Conservation (phyloP, 177 flowering plant species). For the Vitis hybrid region DNA sequence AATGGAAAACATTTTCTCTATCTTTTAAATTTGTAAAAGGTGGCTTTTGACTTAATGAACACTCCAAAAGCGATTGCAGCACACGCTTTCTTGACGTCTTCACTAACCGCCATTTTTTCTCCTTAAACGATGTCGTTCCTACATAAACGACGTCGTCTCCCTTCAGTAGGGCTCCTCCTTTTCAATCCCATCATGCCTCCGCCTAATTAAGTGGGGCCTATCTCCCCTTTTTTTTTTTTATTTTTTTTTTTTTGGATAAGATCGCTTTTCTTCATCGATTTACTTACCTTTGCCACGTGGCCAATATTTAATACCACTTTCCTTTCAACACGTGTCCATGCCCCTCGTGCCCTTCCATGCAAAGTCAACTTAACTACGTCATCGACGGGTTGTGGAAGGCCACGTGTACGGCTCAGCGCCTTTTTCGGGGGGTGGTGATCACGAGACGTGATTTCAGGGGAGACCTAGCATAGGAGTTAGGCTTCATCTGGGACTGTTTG, state of each 20-base stretch:
- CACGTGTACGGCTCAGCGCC: slow-evolving; percentile 9
- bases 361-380: slow-evolving; percentile 16
- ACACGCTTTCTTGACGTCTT: not conserved
- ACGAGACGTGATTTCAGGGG: slow-evolving; percentile 1
- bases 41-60: no score
- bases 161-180: not conserved
- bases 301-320: not conserved
- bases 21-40: no score
- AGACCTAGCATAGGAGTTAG: not conserved
- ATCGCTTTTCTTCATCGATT: not conserved
- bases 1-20: not conserved
- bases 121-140: not conserved
- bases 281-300: slow-evolving; percentile 6
- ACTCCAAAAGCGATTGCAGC: not conserved
- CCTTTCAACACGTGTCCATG: slow-evolving; percentile 13
- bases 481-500: not conserved
- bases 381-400: not conserved
- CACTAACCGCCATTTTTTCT: no score
- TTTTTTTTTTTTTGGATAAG: slow-evolving; percentile 7
- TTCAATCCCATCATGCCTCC: not conserved
- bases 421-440: slow-evolving; percentile 1
- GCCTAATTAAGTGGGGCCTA: slow-evolving; percentile 8
- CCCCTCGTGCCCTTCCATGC: not conserved
- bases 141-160: not conserved
- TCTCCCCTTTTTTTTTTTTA: not conserved